Conservation (phyloP, 2,329 filamentous ascomycete genomes). For the Cladophialophora chaetospira region DNA sequence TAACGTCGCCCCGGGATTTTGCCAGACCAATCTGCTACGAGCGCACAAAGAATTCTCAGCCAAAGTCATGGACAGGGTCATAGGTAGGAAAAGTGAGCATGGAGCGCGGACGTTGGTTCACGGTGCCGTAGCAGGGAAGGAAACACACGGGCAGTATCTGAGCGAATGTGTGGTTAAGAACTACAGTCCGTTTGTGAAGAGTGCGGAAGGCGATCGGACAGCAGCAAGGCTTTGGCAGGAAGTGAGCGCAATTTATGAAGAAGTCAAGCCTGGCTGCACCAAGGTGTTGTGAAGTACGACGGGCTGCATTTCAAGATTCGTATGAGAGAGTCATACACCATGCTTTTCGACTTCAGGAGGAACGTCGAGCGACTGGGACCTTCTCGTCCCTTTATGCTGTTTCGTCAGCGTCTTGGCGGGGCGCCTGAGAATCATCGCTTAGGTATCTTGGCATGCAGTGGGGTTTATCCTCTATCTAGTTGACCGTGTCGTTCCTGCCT, state of each 20-base stretch:
- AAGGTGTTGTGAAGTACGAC: conserved; percentile 10
- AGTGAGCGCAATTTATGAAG: conserved; percentile 19
- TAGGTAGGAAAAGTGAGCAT: conserved; percentile 49
- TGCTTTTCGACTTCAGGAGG: too few species aligned
- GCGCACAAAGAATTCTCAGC: conserved; percentile 31
- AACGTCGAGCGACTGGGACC: too few species aligned
- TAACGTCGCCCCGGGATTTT: conserved; percentile 56
- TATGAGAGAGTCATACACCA: too few species aligned
- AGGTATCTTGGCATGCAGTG: not conserved
- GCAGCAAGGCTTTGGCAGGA: conserved; percentile 21
- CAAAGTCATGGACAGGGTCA: conserved; percentile 20
- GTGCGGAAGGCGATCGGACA: conserved; percentile 22
- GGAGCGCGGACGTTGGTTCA: conserved; percentile 50
- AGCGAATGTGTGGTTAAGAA: conserved; percentile 38
- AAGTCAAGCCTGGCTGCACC: conserved; percentile 22
- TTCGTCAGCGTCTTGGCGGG: not conserved
- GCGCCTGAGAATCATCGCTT: not conserved
- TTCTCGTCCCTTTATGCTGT: not conserved
- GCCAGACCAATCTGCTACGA: conserved; percentile 51
- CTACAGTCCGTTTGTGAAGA: conserved; percentile 24
- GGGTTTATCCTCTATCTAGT: not conserved
- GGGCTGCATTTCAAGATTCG: too few species aligned
- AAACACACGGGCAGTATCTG: conserved; percentile 53
- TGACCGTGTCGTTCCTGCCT: too few species aligned
- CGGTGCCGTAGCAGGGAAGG: conserved; percentile 42